These are phyloP conservation scores for Plantago ovata DNA, from an alignment of 257 asterid species.

Conservation along the genomic window DNA sequence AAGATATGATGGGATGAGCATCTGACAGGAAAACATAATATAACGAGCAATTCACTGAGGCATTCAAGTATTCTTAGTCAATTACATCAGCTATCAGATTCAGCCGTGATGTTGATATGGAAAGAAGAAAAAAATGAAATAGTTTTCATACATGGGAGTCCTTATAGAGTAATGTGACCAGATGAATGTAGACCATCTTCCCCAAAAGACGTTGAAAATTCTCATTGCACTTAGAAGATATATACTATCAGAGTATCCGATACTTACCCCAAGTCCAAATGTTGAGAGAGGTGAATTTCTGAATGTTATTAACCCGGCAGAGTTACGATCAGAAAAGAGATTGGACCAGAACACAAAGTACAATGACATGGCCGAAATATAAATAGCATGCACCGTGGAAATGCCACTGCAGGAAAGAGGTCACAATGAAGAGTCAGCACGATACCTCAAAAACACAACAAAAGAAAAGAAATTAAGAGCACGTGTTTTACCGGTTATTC, in stretches of 20 bases:
- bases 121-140: background rate
- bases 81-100: no score
- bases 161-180: slow-evolving; percentile 4
- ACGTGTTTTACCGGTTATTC: slow-evolving; percentile 77
- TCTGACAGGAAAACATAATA: no score
- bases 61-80: no score
- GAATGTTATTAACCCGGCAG: slow-evolving; percentile 54
- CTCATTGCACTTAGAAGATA: slow-evolving; percentile 12
- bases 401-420: slow-evolving; percentile 63
- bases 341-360: slow-evolving; percentile 90
- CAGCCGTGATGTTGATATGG: no score
- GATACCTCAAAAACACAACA: slow-evolving; percentile 13
- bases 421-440: slow-evolving; percentile 27
- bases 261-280: slow-evolving; percentile 74
- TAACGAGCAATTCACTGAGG: no score
- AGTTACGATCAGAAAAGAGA: slow-evolving; percentile 61
- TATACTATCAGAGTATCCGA: no score
- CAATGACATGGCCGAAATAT: slow-evolving; percentile 58
- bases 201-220: background rate
- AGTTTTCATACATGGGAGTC: background rate
- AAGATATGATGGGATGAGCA: no score
- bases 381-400: slow-evolving; percentile 90
- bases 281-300: slow-evolving; percentile 73
- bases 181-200: background rate
- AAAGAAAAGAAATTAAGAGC: slow-evolving; percentile 11